Conservation (phyloP, 768 basidiomycete genomes). For the Rhodotorula kratochvilovae region DNA sequence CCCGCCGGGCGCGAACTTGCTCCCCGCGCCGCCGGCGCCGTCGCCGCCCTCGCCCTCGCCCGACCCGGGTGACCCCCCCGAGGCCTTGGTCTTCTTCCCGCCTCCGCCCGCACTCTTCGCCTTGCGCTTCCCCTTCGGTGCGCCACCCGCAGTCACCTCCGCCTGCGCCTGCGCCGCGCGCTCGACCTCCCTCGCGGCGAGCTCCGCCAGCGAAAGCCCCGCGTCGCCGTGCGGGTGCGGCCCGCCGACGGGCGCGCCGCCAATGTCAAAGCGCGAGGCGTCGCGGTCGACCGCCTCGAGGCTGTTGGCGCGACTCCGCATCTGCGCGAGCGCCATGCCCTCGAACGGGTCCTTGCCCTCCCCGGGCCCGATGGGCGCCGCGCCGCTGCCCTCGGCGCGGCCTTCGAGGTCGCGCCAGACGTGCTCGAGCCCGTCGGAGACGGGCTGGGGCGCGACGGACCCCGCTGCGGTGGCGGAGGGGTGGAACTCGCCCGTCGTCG, state of each 20-base stretch:
- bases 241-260: background rate
- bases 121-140: slow-evolving; percentile 25
- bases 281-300: slow-evolving; percentile 35
- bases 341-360: slow-evolving; percentile 34
- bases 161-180: background rate
- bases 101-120: slow-evolving; percentile 1
- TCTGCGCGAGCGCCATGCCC: slow-evolving; percentile 32
- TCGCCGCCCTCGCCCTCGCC: background rate
- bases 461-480: background rate
- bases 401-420: slow-evolving; percentile 5
- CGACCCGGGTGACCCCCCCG: too few relatives aligned
- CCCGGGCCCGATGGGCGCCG: background rate
- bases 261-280: slow-evolving; percentile 5
- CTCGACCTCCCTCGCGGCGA: slow-evolving; percentile 17
- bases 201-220: background rate
- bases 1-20: background rate
- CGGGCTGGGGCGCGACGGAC: background rate
- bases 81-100: slow-evolving; percentile 27
- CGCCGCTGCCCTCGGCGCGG: background rate
- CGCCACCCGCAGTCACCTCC: background rate
- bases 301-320: slow-evolving; percentile 30
- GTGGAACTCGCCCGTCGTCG: slow-evolving; percentile 10
- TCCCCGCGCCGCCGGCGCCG: background rate
- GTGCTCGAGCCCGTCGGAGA: background rate
- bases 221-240: background rate